These are phyloP conservation scores for Spinacia oleracea DNA, from an alignment of 179 eudicot species.

Conservation along the genomic window DNA sequence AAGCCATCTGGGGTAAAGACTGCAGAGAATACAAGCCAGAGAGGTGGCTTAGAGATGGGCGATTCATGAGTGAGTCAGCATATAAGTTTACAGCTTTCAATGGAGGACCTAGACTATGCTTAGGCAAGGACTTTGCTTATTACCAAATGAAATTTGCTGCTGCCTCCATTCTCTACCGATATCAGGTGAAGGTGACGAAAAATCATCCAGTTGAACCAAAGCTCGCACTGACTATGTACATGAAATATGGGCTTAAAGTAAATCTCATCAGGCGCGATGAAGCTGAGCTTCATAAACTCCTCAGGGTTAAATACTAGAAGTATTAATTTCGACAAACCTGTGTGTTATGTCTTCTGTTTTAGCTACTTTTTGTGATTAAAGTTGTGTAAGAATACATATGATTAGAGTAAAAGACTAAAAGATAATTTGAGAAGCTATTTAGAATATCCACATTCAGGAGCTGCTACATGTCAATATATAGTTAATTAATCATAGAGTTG, in stretches of 20 bases:
- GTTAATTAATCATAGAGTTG: constrained; percentile 22
- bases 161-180: constrained; percentile 69
- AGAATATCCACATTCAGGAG: constrained; percentile 18
- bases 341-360: constrained; percentile 25
- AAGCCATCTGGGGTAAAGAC: constrained; percentile 89
- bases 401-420: background rate
- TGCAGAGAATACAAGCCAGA: constrained; percentile 87
- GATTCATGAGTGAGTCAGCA: constrained; percentile 84
- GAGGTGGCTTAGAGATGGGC: constrained; percentile 89
- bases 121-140: constrained; percentile 94
- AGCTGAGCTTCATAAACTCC: constrained; percentile 36
- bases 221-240: constrained; percentile 93
- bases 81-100: constrained; percentile 92
- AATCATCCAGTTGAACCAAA: constrained; percentile 71
- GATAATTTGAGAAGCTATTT: constrained; percentile 8
- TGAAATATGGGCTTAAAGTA: constrained; percentile 85
- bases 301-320: constrained; percentile 17
- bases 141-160: constrained; percentile 95
- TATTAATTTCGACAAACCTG: background rate
- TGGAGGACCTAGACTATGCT: constrained; percentile 91
- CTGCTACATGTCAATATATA: constrained; percentile 22
- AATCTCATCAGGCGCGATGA: constrained; percentile 53
- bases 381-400: constrained; percentile 23
- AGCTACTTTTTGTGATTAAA: constrained; percentile 22
- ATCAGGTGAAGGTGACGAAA: constrained; percentile 59